Evolutionary conservation across 2,329 filamentous ascomycete species (phyloP).

Genomic region (Claviceps cyperi): DNA sequence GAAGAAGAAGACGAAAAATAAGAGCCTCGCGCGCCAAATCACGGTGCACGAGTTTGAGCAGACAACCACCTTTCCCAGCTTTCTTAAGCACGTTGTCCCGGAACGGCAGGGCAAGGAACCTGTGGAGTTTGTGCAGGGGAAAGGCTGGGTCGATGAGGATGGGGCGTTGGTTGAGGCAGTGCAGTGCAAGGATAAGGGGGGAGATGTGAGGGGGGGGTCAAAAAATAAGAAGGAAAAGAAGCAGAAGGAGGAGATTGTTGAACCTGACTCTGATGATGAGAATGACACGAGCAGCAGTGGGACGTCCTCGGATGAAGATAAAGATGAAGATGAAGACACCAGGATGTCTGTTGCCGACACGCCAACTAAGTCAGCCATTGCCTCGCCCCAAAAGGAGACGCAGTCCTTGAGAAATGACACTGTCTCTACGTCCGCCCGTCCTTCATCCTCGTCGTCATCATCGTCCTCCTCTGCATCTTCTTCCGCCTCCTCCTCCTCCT

Average conservation of each 20-base stretch:
- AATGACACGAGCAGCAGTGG: slow-evolving; percentile 27
- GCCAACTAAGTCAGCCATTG: background rate
- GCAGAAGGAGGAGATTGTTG: background rate
- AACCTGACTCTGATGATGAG: slow-evolving; percentile 7
- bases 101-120: slow-evolving; percentile 22
- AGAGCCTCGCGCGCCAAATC: slow-evolving; percentile 34
- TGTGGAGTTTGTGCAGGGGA: slow-evolving; percentile 61
- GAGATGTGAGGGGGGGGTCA: background rate
- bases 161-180: slow-evolving; percentile 59
- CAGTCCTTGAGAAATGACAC: background rate
- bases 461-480: background rate
- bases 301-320: slow-evolving; percentile 19
- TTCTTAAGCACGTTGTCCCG: slow-evolving; percentile 44
- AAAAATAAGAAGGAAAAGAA: slow-evolving; percentile 6
- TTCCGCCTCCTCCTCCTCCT: background rate
- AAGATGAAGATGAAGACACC: slow-evolving; percentile 12
- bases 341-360: background rate
- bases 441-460: background rate
- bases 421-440: background rate
- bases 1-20: slow-evolving; percentile 36
- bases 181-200: slow-evolving; percentile 12
- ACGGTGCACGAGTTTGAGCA: slow-evolving; percentile 84
- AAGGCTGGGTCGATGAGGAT: slow-evolving; percentile 74
- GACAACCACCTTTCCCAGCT: slow-evolving; percentile 67
- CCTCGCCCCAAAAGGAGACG: background rate